These are phyloP conservation scores for Trichosporon sp. DNA, from an alignment of 1,284 basidiomycete species.

Conservation along the genomic window DNA sequence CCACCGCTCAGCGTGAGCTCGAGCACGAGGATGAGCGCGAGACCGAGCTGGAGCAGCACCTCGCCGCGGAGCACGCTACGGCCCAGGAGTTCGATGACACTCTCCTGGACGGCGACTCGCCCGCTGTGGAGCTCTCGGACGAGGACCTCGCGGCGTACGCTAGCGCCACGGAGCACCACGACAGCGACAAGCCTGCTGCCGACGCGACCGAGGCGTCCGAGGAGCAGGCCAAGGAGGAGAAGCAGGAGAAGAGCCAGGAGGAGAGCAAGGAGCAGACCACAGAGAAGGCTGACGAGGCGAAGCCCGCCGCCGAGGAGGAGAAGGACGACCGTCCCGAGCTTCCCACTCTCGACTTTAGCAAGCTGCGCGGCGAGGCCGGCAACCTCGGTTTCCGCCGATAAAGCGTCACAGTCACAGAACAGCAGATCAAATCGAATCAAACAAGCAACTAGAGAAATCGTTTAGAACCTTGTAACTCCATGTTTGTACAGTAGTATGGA, in stretches of 20 bases:
- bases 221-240: background rate
- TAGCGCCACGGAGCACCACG: background rate
- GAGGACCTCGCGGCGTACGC: background rate
- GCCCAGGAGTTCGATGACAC: background rate
- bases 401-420: background rate
- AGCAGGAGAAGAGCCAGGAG: background rate
- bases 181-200: background rate
- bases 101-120: background rate
- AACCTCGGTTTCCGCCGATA: background rate
- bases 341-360: background rate
- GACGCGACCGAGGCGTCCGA: background rate
- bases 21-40: background rate
- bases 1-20: background rate
- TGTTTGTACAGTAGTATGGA: conserved; percentile 1
- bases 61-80: background rate
- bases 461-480: background rate
- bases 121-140: background rate
- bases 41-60: background rate
- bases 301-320: background rate
- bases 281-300: background rate
- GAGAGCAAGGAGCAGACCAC: background rate
- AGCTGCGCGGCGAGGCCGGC: background rate
- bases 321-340: background rate
- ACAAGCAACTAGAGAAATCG: too few species aligned
- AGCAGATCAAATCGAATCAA: too few species aligned